Conservation (phyloP, 441 rosid species). For the Pelargonium fulgidum region DNA sequence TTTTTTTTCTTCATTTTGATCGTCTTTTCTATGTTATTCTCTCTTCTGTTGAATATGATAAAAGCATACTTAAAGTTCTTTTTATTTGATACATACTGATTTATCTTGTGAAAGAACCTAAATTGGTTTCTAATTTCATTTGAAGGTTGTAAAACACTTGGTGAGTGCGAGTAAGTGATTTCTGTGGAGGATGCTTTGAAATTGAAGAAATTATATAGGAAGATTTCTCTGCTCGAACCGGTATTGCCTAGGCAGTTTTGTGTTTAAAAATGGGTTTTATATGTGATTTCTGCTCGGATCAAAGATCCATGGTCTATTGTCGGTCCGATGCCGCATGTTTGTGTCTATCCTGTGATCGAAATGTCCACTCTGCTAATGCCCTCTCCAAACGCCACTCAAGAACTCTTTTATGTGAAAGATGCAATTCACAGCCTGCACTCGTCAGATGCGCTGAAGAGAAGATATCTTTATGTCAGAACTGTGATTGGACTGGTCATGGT, state of each 20-base stretch:
- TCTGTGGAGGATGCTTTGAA: conserved; percentile 9
- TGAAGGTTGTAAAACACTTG: conserved; percentile 22
- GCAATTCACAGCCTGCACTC: conserved; percentile 72
- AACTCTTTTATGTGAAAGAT: conserved; percentile 79
- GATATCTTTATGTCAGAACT: conserved; percentile 84
- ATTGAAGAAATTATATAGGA: conserved; percentile 16
- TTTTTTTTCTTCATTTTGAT: not conserved
- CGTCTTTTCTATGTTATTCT: not conserved
- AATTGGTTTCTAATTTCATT: conserved; percentile 10
- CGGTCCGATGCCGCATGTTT: conserved; percentile 89
- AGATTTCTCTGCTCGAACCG: not conserved
- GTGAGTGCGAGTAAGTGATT: conserved; percentile 14
- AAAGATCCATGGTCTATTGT: conserved; percentile 85
- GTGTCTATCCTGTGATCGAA: conserved; percentile 88
- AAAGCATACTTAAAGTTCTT: not conserved
- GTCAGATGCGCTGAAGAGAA: conserved; percentile 76
- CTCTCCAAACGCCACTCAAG: conserved; percentile 86
- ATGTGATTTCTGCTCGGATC: conserved; percentile 92
- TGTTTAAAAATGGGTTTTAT: conserved; percentile 61
- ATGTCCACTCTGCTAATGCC: conserved; percentile 93
- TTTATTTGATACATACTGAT: not conserved
- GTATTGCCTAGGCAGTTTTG: conserved; percentile 3
- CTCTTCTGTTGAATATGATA: not conserved
- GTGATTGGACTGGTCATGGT: conserved; percentile 86
- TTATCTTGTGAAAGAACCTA: conserved; percentile 6